A percentile compares a stretch with the other conserved stretches of the same genome.
Evolutionary conservation across 148 eudicot species (phyloP).

Genomic region (Rhododendron mucronatum): DNA sequence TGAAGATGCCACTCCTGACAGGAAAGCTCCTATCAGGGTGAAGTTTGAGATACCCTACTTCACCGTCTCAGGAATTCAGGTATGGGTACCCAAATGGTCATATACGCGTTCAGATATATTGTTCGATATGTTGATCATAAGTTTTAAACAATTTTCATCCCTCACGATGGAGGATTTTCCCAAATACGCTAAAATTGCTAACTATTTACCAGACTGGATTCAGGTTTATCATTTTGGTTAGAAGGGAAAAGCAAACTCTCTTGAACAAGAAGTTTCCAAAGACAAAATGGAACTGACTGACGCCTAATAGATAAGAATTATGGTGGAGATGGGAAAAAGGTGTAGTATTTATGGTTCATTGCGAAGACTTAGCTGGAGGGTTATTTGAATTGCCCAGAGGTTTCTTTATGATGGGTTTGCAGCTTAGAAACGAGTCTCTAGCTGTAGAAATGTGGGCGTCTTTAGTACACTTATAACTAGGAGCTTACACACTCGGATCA

Average conservation of each 20-base stretch:
- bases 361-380: not conserved
- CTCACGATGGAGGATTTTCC: slow-evolving; percentile 5
- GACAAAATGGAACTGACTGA: not conserved
- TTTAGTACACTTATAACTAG: not conserved
- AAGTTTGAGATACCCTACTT: slow-evolving; percentile 97
- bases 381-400: not conserved
- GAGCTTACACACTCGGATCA: not conserved
- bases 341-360: not conserved
- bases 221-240: not conserved
- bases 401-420: not conserved
- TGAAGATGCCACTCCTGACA: slow-evolving; percentile 59
- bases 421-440: not conserved
- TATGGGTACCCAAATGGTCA: slow-evolving; percentile 14
- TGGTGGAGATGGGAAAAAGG: not conserved
- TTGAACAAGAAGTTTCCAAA: not conserved
- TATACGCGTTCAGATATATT: not conserved
- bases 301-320: not conserved
- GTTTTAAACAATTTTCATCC: not conserved
- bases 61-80: slow-evolving; percentile 98
- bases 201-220: not conserved
- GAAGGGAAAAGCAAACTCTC: not conserved
- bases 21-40: slow-evolving; percentile 81
- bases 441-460: not conserved
- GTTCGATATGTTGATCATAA: not conserved
- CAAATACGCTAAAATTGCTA: not conserved